phyloP scores from a whole-genome alignment of 768 basidiomycete species.

The Suillus placidus region DNA sequence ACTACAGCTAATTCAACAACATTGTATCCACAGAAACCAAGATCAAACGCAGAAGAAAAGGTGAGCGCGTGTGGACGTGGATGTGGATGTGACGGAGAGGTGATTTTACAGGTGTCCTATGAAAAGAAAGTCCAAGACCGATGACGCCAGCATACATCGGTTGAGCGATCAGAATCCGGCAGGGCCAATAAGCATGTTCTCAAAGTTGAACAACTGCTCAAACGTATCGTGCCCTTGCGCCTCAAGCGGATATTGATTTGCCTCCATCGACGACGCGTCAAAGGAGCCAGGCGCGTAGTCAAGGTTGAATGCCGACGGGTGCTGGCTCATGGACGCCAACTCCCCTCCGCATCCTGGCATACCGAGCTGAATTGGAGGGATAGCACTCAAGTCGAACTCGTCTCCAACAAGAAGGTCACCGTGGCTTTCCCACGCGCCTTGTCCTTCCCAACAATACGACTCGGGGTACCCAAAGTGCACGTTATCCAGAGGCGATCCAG shows the following conservation, averaged over 20 bases:
- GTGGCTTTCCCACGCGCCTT: conserved; percentile 38
- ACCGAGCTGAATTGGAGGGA: conserved; percentile 66
- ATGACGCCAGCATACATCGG: conserved; percentile 41
- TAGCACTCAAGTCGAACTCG: conserved; percentile 68
- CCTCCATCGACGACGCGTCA: conserved; percentile 32
- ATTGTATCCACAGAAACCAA: conserved; percentile 40
- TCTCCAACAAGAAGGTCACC: conserved; percentile 49
- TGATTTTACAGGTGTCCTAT: conserved; percentile 32
- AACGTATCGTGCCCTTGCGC: conserved; percentile 38
- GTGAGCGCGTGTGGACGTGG: conserved; percentile 32
- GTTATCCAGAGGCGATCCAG: conserved; percentile 26
- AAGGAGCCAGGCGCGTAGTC: conserved; percentile 27
- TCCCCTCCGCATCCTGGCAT: conserved; percentile 47
- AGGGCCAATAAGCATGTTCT: conserved; percentile 35
- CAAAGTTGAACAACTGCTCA: conserved; percentile 40
- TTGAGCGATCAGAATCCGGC: conserved; percentile 34
- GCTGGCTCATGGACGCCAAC: conserved; percentile 17
- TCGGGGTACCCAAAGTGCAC: conserved; percentile 32
- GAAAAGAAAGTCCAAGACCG: conserved; percentile 25
- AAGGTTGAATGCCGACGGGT: conserved; percentile 17
- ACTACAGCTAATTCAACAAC: conserved; percentile 42
- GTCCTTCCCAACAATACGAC: conserved; percentile 35
- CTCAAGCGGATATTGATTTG: conserved; percentile 33
- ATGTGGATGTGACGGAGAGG: conserved; percentile 20
- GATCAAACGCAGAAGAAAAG: conserved; percentile 20